Conservation (phyloP, 352 stramenopile species). For the Globisporangium nodosum region DNA sequence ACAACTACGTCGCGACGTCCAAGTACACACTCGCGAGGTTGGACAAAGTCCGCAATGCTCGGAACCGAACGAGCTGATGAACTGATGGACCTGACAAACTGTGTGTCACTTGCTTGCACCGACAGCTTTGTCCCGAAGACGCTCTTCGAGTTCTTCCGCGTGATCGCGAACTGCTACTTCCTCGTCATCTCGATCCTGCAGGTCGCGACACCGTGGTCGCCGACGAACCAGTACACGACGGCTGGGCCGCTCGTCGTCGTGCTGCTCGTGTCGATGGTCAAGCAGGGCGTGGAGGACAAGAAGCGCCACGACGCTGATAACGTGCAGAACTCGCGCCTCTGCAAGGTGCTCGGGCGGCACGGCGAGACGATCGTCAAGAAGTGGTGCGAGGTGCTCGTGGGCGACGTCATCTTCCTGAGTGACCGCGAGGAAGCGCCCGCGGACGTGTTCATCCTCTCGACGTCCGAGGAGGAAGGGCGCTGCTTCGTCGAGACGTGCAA, state of each 20-base stretch:
- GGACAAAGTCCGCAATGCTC: background rate
- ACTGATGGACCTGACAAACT: background rate
- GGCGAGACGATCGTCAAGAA: conserved; percentile 42
- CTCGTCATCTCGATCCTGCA: conserved; percentile 92
- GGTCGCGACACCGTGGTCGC: conserved; percentile 55
- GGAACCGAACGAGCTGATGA: background rate
- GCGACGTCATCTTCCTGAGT: conserved; percentile 46
- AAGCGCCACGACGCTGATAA: conserved; percentile 68
- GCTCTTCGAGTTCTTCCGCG: conserved; percentile 92
- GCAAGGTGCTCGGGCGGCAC: conserved; percentile 29
- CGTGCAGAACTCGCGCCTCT: conserved; percentile 54
- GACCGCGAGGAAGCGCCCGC: conserved; percentile 59
- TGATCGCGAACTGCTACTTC: conserved; percentile 95
- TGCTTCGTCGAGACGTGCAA: conserved; percentile 93
- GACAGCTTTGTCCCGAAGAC: conserved; percentile 92
- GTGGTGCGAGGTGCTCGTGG: conserved; percentile 77
- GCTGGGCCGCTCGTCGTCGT: conserved; percentile 64
- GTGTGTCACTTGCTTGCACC: background rate
- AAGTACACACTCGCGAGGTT: conserved; percentile 91
- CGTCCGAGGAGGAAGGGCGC: conserved; percentile 62
- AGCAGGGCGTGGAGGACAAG: conserved; percentile 74
- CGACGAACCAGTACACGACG: conserved; percentile 78
- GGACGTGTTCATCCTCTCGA: conserved; percentile 67
- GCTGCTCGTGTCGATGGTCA: conserved; percentile 72
- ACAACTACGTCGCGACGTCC: conserved; percentile 83